Base-by-base conservation (phyloP, 2,329 filamentous ascomycete species). In the Chalara sp. region DNA sequence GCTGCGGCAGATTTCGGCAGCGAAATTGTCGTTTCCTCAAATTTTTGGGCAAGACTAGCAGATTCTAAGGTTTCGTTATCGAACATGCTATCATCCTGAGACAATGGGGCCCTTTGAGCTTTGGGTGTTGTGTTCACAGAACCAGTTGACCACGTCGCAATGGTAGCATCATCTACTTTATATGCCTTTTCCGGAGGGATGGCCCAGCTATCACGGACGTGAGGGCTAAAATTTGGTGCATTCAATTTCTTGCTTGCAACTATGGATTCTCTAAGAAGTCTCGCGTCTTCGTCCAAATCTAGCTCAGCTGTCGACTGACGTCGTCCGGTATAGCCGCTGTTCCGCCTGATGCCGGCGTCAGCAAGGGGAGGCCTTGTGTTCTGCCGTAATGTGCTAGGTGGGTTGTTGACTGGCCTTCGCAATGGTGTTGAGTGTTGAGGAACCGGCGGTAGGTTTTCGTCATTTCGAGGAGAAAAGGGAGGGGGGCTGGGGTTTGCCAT, bases 1-100 rank as follows among this genome's bases (percentile, higher is more conserved):
- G 74, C 72, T 6, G 76, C 68, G 2, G 72, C 46, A n/a, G 44
- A 40, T n/a, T 49, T 47, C 35, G 31, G 52, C 3, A 55, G 50
- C 4, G 41, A 40, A 8, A 37, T 37, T 32, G 57, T 29, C 44
- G 48, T 60, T 29, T 65, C 56, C 28, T 61, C 52, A 31, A 60
- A 66, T 49, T 55, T 53, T 44, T 59, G 52, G n/a, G 61, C 63
- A 39, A 63, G 32, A 50, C 57, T 58, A 2, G 64, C 64, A 10
- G 59, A 56, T 32, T 56, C 58, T 33, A 53, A 53, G 28, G 65
- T 61, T n/a, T 60, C 49, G 7, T 47, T 54, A 48, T 65, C 64
- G 37, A 65, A 64, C 37, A 65, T 50, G 32, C 58, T 58, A 5
- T 66, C 65, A 33, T 67, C 60, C 11, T 55, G 50, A 12, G 43